A percentile compares a stretch with the other conserved stretches of the same genome.
These are phyloP conservation scores for Boletellus ananiceps DNA, from an alignment of 768 basidiomycete genomes.

Conservation along the genomic window DNA sequence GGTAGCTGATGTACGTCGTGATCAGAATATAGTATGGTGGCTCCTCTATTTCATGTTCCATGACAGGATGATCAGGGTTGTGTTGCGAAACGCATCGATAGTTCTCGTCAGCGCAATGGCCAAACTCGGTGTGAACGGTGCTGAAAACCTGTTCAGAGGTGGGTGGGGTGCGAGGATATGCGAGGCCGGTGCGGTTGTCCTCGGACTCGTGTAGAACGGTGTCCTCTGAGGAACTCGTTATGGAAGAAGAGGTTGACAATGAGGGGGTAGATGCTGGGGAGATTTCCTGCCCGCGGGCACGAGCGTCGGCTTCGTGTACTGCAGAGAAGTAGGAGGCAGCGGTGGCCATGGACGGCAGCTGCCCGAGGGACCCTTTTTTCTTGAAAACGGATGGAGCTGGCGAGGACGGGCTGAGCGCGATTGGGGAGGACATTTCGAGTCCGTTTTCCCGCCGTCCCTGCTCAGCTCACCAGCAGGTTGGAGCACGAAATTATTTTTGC, in stretches of 20 bases:
- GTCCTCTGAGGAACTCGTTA: slow-evolving; percentile 67
- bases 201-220: slow-evolving; percentile 56
- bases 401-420: slow-evolving; percentile 53
- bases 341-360: slow-evolving; percentile 40
- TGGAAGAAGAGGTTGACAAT: slow-evolving; percentile 67
- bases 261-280: slow-evolving; percentile 65
- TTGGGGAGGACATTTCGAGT: slow-evolving; percentile 50
- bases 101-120: slow-evolving; percentile 76
- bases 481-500: slow-evolving; percentile 7
- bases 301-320: slow-evolving; percentile 62
- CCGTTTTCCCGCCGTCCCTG: slow-evolving; percentile 3
- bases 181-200: slow-evolving; percentile 51
- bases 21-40: slow-evolving; percentile 92
- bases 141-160: slow-evolving; percentile 76
- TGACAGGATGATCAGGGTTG: slow-evolving; percentile 40
- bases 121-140: slow-evolving; percentile 88
- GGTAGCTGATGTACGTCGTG: slow-evolving; percentile 89
- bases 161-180: slow-evolving; percentile 61
- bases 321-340: slow-evolving; percentile 60
- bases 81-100: slow-evolving; percentile 70
- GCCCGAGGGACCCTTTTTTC: slow-evolving; percentile 44
- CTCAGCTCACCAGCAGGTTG: slow-evolving; percentile 10
- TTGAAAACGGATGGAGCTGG: slow-evolving; percentile 56
- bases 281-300: slow-evolving; percentile 46
- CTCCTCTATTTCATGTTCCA: slow-evolving; percentile 64